Evolutionary conservation across 2,329 filamentous ascomycete genomes (phyloP).

Genomic region (Penicillium sp.): DNA sequence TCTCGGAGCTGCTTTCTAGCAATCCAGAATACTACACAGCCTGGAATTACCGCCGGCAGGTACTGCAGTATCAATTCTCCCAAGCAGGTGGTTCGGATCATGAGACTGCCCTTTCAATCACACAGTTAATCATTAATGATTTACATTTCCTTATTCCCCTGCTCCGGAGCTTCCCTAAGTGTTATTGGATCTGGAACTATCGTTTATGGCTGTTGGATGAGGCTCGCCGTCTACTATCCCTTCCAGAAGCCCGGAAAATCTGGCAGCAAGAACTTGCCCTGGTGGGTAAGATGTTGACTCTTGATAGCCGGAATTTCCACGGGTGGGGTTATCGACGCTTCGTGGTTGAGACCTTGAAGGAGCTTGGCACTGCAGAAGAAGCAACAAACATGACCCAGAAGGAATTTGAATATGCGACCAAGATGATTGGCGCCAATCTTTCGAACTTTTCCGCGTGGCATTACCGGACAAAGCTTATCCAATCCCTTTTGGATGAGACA

Average conservation of each 20-base stretch:
- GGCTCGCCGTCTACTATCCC: slow-evolving; percentile 63
- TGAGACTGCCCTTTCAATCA: slow-evolving; percentile 40
- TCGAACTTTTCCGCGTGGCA: slow-evolving; percentile 99
- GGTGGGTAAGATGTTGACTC: slow-evolving; percentile 80
- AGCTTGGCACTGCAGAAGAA: slow-evolving; percentile 37
- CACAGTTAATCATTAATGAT: slow-evolving; percentile 65
- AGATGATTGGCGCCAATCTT: slow-evolving; percentile 79
- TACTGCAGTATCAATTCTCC: slow-evolving; percentile 61
- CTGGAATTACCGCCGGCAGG: slow-evolving; percentile 62
- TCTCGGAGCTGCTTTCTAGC: slow-evolving; percentile 44
- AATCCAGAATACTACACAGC: slow-evolving; percentile 52
- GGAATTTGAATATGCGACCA: slow-evolving; percentile 87
- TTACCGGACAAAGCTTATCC: slow-evolving; percentile 78
- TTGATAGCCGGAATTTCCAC: slow-evolving; percentile 90
- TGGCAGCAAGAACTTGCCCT: slow-evolving; percentile 84
- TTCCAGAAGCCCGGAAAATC: slow-evolving; percentile 57
- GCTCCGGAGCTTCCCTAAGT: slow-evolving; percentile 84
- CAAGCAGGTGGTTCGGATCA: slow-evolving; percentile 29
- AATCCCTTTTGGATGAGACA: slow-evolving; percentile 69
- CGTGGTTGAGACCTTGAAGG: slow-evolving; percentile 74
- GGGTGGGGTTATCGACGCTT: slow-evolving; percentile 89
- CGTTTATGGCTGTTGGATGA: slow-evolving; percentile 78
- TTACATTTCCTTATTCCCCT: slow-evolving; percentile 80
- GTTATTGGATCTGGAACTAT: slow-evolving; percentile 99
- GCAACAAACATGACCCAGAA: slow-evolving; percentile 65